These are phyloP conservation scores for Trichoderma harzianum DNA, from an alignment of 2,329 filamentous ascomycete genomes.

Conservation along the genomic window DNA sequence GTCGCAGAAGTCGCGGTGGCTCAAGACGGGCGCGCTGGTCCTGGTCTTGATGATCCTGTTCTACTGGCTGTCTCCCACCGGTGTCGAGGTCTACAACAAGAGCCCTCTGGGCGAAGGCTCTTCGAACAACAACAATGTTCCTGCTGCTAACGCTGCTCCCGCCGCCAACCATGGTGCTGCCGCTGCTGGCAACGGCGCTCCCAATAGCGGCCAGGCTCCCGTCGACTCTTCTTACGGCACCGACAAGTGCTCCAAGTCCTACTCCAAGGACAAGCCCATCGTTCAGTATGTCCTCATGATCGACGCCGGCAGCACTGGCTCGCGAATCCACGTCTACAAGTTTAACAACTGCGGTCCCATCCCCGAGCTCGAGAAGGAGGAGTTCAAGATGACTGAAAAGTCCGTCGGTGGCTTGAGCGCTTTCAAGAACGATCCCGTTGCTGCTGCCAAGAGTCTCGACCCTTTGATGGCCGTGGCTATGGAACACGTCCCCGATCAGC, in stretches of 20 bases:
- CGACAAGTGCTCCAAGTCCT: constrained; percentile 76
- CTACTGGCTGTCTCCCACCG: constrained; percentile 60
- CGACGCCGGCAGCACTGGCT: constrained; percentile 95
- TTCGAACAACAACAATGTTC: not conserved
- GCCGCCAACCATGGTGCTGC: constrained; percentile 20
- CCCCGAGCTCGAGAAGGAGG: constrained; percentile 89
- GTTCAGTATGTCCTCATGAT: constrained; percentile 99
- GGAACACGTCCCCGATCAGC: constrained; percentile 76
- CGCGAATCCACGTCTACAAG: constrained; percentile 96
- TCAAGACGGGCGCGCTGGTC: constrained; percentile 62
- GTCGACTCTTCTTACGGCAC: constrained; percentile 63
- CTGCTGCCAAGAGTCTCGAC: constrained; percentile 86
- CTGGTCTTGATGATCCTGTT: constrained; percentile 59
- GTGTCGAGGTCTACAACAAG: constrained; percentile 52
- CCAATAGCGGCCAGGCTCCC: constrained; percentile 48
- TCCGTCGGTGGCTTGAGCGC: constrained; percentile 80
- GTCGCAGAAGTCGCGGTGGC: constrained; percentile 62
- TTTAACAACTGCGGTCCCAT: constrained; percentile 98
- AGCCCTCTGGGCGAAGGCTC: constrained; percentile 26
- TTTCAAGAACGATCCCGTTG: constrained; percentile 81
- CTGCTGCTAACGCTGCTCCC: constrained; percentile 19
- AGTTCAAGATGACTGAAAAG: constrained; percentile 92
- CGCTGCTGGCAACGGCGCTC: constrained; percentile 17
- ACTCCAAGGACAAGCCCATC: constrained; percentile 84
- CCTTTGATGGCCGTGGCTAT: constrained; percentile 82